Evolutionary conservation across 257 asterid species (phyloP).

Genomic region (Solanum virginianum): DNA sequence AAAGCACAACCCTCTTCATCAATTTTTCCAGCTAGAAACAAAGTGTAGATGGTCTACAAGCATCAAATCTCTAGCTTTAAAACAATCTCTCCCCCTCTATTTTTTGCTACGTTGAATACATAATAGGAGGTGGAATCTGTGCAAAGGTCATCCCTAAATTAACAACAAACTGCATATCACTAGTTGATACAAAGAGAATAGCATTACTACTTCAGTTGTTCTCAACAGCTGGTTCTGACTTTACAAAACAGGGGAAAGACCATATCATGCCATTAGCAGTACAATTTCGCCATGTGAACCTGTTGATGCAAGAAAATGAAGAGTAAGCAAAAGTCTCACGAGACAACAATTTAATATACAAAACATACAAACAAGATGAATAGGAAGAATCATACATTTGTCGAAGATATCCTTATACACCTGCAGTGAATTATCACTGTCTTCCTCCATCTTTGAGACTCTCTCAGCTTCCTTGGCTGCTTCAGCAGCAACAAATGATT

Average conservation of each 20-base stretch:
- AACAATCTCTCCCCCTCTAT: not conserved
- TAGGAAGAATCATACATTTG: constrained; percentile 25
- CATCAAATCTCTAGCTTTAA: not conserved
- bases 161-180: not conserved
- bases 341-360: not conserved
- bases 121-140: not conserved
- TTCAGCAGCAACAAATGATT: constrained; percentile 66
- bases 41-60: not conserved
- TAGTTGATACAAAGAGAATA: not conserved
- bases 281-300: constrained; percentile 49
- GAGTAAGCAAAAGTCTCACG: not conserved
- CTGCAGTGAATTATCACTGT: constrained; percentile 41
- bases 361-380: not conserved
- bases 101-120: not conserved
- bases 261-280: constrained; percentile 34
- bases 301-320: constrained; percentile 14
- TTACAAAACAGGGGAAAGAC: not conserved
- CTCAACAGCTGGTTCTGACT: not conserved
- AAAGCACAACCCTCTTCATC: not conserved
- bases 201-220: not conserved
- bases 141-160: not conserved
- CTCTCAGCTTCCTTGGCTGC: constrained; percentile 75
- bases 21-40: not conserved
- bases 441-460: constrained; percentile 61
- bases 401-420: constrained; percentile 50